phyloP scores from a whole-genome alignment of 495 filamentous ascomycete genomes.

The Annulohypoxylon bovei region DNA sequence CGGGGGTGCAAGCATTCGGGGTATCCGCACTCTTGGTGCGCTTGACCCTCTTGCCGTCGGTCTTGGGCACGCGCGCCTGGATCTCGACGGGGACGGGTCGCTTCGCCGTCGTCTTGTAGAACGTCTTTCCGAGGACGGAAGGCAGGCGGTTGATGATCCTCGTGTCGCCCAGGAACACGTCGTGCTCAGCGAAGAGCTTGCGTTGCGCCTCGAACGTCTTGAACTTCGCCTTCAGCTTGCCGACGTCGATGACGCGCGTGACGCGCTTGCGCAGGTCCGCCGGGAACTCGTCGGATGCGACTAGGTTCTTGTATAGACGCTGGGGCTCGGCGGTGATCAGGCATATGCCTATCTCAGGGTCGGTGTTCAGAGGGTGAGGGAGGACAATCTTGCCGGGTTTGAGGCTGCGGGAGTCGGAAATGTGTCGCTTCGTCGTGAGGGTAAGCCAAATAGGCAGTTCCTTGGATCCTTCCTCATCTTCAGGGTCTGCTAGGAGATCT shows the following conservation, averaged over 20 bases:
- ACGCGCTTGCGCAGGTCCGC: conserved; percentile 74
- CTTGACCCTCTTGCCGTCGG: conserved; percentile 72
- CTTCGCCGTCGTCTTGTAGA: conserved; percentile 82
- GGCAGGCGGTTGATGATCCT: conserved; percentile 82
- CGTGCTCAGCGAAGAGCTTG: conserved; percentile 82
- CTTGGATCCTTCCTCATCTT: conserved; percentile 67
- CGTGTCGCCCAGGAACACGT: conserved; percentile 89
- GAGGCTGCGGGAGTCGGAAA: conserved; percentile 75
- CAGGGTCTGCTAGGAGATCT: conserved; percentile 72
- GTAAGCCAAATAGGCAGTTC: conserved; percentile 79
- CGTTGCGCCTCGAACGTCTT: conserved; percentile 85
- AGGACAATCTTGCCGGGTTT: conserved; percentile 73
- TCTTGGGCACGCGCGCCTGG: conserved; percentile 67
- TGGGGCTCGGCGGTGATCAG: conserved; percentile 73
- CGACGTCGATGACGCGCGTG: conserved; percentile 80
- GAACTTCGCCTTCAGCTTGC: conserved; percentile 86
- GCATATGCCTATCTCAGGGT: conserved; percentile 42
- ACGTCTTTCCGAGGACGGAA: conserved; percentile 80
- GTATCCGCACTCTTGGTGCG: conserved; percentile 57
- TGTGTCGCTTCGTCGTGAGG: conserved; percentile 89
- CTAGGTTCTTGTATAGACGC: conserved; percentile 86
- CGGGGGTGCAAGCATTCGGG: conserved; percentile 36
- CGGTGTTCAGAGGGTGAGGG: conserved; percentile 74
- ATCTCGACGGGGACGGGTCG: conserved; percentile 87
- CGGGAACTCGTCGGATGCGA: conserved; percentile 80